These are phyloP conservation scores for Stagonosporopsis rhizophila DNA, from an alignment of 2,329 filamentous ascomycete genomes.

Conservation along the genomic window DNA sequence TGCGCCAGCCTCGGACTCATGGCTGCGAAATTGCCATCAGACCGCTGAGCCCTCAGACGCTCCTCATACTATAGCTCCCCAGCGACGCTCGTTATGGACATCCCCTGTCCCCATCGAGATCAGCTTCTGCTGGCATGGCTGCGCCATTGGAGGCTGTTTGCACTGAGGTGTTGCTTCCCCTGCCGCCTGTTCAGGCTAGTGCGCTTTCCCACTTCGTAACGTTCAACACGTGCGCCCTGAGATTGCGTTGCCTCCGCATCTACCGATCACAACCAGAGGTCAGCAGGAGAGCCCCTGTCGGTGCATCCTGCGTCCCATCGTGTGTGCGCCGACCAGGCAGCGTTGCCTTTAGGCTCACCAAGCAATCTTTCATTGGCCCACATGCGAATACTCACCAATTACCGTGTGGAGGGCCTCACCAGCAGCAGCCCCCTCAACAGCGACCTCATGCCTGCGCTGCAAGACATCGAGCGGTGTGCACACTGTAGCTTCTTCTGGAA, in stretches of 20 bases:
- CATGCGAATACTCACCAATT: background rate
- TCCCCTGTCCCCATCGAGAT: slow-evolving; percentile 11
- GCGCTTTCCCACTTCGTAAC: slow-evolving; percentile 7
- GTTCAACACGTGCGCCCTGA: slow-evolving; percentile 1
- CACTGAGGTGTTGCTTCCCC: background rate
- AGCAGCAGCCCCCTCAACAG: background rate
- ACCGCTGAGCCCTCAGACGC: background rate
- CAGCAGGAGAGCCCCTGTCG: slow-evolving; percentile 3
- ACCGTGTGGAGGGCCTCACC: background rate
- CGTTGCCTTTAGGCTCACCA: slow-evolving; percentile 12
- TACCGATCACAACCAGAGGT: slow-evolving; percentile 10
- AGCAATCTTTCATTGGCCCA: slow-evolving; percentile 5
- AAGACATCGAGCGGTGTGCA: slow-evolving; percentile 11
- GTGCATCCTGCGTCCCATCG: slow-evolving; percentile 2
- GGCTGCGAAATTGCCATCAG: background rate
- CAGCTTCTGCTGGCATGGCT: background rate
- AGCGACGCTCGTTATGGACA: background rate
- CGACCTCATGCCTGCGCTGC: slow-evolving; percentile 4
- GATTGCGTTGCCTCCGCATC: slow-evolving; percentile 9
- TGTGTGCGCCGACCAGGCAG: slow-evolving; percentile 10
- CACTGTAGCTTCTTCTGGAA: background rate
- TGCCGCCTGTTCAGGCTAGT: slow-evolving; percentile 2
- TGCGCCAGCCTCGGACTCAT: background rate
- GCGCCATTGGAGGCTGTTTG: too few species aligned
- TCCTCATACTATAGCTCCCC: background rate